These are phyloP conservation scores for Vicia sativa DNA, from an alignment of 306 rosid genomes.

Conservation along the genomic window DNA sequence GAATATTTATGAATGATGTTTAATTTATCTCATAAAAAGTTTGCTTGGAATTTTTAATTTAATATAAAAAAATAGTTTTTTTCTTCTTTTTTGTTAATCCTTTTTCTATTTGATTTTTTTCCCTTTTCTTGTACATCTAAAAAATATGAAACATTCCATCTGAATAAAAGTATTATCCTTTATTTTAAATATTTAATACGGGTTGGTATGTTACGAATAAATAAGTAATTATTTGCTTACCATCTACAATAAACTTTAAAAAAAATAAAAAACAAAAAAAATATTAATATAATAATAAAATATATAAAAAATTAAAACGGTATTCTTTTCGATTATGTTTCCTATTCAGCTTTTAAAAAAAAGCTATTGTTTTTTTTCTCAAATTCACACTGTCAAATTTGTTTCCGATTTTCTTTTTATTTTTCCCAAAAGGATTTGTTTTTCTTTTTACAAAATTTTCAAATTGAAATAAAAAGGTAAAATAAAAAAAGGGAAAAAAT, in stretches of 20 bases:
- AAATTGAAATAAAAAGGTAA: not conserved
- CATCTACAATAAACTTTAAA: not conserved
- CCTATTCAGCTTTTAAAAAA: not conserved
- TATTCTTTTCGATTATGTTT: slow-evolving; percentile 34
- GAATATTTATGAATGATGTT: not conserved
- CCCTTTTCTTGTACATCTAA: not conserved
- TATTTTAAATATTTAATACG: not conserved
- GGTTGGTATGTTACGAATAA: not conserved
- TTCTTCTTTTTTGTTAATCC: not conserved
- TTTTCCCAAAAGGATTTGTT: not conserved
- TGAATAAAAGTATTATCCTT: not conserved
- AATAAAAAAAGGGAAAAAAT: not conserved
- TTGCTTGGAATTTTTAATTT: not conserved
- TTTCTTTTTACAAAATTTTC: not conserved
- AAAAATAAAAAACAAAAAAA: not conserved
- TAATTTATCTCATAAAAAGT: not conserved
- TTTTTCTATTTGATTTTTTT: not conserved
- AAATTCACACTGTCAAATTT: not conserved
- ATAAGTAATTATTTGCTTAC: slow-evolving; percentile 20
- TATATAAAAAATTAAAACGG: not conserved
- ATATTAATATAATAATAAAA: not conserved
- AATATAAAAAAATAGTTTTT: not conserved
- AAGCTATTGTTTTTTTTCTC: not conserved
- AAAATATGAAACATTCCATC: not conserved
- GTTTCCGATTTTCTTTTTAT: not conserved